Conservation (phyloP, 2,329 filamentous ascomycete genomes). For the Talaromyces sp. region DNA sequence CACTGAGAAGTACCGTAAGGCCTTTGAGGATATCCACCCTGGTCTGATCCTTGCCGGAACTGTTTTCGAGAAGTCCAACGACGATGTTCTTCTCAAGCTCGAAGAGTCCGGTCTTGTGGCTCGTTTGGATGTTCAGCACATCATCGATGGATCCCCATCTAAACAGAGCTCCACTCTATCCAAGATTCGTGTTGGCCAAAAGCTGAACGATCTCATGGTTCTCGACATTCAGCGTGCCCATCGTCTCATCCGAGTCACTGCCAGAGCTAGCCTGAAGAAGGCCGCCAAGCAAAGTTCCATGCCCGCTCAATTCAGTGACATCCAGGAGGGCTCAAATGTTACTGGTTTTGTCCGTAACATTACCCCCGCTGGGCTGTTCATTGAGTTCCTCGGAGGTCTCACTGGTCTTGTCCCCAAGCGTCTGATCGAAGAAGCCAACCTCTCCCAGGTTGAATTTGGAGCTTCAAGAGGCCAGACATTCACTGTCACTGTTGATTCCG, state of each 20-base stretch:
- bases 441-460: slow-evolving; percentile 73
- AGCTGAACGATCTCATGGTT: slow-evolving; percentile 77
- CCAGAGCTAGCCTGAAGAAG: slow-evolving; percentile 80
- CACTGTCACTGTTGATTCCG: slow-evolving; percentile 68
- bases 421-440: slow-evolving; percentile 71
- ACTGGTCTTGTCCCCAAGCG: slow-evolving; percentile 79
- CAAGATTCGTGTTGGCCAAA: slow-evolving; percentile 82
- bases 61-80: slow-evolving; percentile 78
- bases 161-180: slow-evolving; percentile 78
- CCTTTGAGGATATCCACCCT: slow-evolving; percentile 71
- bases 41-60: slow-evolving; percentile 77
- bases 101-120: slow-evolving; percentile 75
- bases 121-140: slow-evolving; percentile 72
- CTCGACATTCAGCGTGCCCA: slow-evolving; percentile 82
- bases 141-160: slow-evolving; percentile 79
- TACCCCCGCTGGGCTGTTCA: slow-evolving; percentile 76
- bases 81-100: slow-evolving; percentile 77
- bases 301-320: slow-evolving; percentile 70
- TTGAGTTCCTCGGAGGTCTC: slow-evolving; percentile 80
- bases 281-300: slow-evolving; percentile 73
- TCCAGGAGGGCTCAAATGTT: slow-evolving; percentile 68
- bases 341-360: slow-evolving; percentile 85
- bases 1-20: slow-evolving; percentile 72
- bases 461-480: slow-evolving; percentile 76
- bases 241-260: slow-evolving; percentile 73